These are phyloP conservation scores for Yamadazyma laniorum DNA, from an alignment of 805 yeast genomes.

Conservation along the genomic window DNA sequence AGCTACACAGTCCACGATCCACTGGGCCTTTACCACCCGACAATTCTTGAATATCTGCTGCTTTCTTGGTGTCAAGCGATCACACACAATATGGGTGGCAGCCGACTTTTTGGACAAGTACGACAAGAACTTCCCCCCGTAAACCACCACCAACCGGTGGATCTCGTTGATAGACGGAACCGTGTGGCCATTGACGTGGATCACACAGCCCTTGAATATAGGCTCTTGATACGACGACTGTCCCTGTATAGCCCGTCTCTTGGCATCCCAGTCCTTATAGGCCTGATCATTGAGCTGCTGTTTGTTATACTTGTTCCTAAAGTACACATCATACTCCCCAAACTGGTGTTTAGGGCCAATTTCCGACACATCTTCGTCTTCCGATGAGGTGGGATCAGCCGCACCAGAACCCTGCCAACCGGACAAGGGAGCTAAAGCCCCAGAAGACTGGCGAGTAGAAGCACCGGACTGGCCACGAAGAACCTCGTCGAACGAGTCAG, in stretches of 20 bases:
- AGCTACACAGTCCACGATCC: slow-evolving; percentile 71
- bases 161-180: slow-evolving; percentile 72
- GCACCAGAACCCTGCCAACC: too few species aligned
- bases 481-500: slow-evolving; percentile 12
- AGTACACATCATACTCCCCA: slow-evolving; percentile 68
- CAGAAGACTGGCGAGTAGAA: neutral
- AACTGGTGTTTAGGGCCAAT: slow-evolving; percentile 39
- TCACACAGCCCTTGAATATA: slow-evolving; percentile 60
- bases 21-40: slow-evolving; percentile 76
- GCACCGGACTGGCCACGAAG: slow-evolving; percentile 7
- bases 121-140: slow-evolving; percentile 80
- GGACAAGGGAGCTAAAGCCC: neutral
- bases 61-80: slow-evolving; percentile 75
- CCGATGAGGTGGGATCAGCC: neutral
- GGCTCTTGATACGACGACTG: slow-evolving; percentile 18
- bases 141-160: slow-evolving; percentile 64
- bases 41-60: slow-evolving; percentile 59
- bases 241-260: slow-evolving; percentile 28
- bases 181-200: slow-evolving; percentile 90
- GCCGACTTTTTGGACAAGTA: slow-evolving; percentile 66
- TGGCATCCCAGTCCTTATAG: slow-evolving; percentile 47
- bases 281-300: slow-evolving; percentile 59
- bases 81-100: slow-evolving; percentile 85
- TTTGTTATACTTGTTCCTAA: slow-evolving; percentile 56
- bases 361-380: slow-evolving; percentile 2